A percentile compares a stretch with the other conserved stretches of the same genome.
These are phyloP conservation scores for Trametes coccinea DNA, from an alignment of 768 basidiomycete species.

Conservation along the genomic window DNA sequence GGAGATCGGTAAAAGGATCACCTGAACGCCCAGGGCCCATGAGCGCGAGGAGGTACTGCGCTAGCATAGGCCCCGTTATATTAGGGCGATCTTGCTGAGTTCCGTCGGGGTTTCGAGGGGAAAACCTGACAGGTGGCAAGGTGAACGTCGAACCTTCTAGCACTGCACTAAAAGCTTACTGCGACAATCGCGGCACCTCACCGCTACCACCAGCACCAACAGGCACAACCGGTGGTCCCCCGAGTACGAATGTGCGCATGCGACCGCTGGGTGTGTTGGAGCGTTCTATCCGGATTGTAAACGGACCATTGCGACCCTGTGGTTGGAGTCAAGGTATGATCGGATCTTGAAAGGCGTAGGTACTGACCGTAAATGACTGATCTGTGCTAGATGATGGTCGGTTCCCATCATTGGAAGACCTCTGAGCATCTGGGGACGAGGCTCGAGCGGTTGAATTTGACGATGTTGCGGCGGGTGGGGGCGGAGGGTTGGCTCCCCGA, in stretches of 20 bases:
- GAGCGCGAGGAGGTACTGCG: constrained; percentile 70
- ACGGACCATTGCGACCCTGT: constrained; percentile 12
- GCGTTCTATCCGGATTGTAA: constrained; percentile 27
- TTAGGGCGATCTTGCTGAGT: constrained; percentile 31
- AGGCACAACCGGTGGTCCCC: constrained; percentile 29
- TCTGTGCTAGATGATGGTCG: neutral
- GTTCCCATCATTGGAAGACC: neutral
- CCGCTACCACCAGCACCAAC: constrained; percentile 22
- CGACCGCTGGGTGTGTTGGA: constrained; percentile 27
- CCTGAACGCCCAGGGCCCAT: constrained; percentile 49
- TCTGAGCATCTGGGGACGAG: neutral
- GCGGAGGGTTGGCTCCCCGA: constrained; percentile 1
- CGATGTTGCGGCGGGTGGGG: neutral
- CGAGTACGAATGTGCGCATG: constrained; percentile 40
- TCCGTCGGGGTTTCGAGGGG: constrained; percentile 17
- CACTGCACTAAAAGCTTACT: constrained; percentile 28
- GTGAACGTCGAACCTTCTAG: constrained; percentile 3
- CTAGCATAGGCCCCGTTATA: constrained; percentile 66
- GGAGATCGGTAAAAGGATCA: constrained; percentile 42
- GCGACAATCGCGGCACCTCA: constrained; percentile 14
- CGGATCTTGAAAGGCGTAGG: neutral
- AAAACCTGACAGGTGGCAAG: constrained; percentile 48
- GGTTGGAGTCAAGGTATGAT: constrained; percentile 16
- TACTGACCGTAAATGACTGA: constrained; percentile 3
- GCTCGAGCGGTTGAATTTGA: constrained; percentile 6